Percentiles rank a stretch among this genome's conserved stretches.
These are phyloP conservation scores for Mrakia gelida DNA, from an alignment of 768 basidiomycete genomes.

Conservation along the genomic window DNA sequence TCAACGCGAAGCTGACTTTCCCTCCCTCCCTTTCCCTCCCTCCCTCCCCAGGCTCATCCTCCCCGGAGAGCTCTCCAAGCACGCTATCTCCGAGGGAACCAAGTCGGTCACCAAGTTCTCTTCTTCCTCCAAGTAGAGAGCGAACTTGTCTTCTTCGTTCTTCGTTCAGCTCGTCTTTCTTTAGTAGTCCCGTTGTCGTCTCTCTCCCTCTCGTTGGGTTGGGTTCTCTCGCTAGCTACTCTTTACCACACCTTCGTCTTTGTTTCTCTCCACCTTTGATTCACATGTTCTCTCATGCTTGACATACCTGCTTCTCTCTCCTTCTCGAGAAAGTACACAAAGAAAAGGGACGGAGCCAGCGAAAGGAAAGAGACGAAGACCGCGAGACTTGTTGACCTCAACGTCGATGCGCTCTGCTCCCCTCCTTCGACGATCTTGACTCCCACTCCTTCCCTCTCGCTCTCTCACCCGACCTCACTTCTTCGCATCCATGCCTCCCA, in stretches of 20 bases:
- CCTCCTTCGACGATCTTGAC: neutral
- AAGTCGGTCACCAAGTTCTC: constrained; percentile 71
- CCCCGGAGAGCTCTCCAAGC: constrained; percentile 87
- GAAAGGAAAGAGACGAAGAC: no score
- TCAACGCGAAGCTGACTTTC: neutral
- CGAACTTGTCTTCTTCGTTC: neutral
- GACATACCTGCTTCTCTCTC: neutral
- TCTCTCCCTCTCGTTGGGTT: neutral
- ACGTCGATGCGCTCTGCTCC: neutral
- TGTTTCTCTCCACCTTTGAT: neutral
- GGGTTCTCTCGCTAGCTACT: neutral
- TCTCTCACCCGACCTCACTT: neutral
- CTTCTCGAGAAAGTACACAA: neutral
- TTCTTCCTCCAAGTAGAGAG: constrained; percentile 25
- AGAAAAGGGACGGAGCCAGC: neutral
- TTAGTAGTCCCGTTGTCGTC: no score
- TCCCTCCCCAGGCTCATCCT: constrained; percentile 63
- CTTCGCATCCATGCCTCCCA: neutral
- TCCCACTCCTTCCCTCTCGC: neutral
- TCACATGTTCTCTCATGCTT: neutral
- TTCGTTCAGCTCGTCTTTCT: neutral
- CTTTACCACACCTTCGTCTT: neutral
- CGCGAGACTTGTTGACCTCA: neutral
- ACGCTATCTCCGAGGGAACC: constrained; percentile 89
- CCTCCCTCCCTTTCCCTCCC: neutral